Evolutionary conservation across 2,329 filamentous ascomycete species (phyloP).

Genomic region (Fusarium denticulatum): DNA sequence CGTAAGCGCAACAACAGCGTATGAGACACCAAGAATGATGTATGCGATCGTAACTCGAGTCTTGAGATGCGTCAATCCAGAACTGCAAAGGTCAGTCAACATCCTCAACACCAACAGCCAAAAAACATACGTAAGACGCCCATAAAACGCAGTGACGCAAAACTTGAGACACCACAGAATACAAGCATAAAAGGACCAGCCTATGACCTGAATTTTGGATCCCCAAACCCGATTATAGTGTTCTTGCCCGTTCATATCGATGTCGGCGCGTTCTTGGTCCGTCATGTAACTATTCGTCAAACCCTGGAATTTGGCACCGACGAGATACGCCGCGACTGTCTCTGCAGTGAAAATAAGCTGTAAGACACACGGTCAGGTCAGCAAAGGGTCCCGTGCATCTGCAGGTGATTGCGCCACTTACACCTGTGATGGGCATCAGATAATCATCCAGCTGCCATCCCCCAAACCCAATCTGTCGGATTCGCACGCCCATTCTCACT

Average conservation of each 20-base stretch:
- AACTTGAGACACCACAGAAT: constrained; percentile 47
- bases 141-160: constrained; percentile 44
- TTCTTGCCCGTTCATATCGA: constrained; percentile 20
- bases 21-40: constrained; percentile 25
- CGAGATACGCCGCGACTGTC: constrained; percentile 34
- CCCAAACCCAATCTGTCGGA: constrained; percentile 21
- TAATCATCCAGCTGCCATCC: constrained; percentile 37
- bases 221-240: constrained; percentile 43
- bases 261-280: constrained; percentile 18
- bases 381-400: neutral
- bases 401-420: constrained; percentile 10
- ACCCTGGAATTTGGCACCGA: constrained; percentile 34
- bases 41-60: constrained; percentile 28
- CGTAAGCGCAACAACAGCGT: constrained; percentile 23
- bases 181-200: constrained; percentile 47
- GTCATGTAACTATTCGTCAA: constrained; percentile 40
- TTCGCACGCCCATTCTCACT: constrained; percentile 24
- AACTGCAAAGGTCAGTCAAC: constrained; percentile 7
- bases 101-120: neutral
- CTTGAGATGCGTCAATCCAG: constrained; percentile 28
- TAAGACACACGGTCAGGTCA: neutral
- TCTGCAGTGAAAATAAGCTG: constrained; percentile 36
- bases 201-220: constrained; percentile 45
- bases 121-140: constrained; percentile 43
- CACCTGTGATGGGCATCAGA: constrained; percentile 37